Evolutionary conservation across 2,329 filamentous ascomycete genomes (phyloP), one percentile per base, ranked within the genome.

Genomic region (Claviceps quebecensis): DNA sequence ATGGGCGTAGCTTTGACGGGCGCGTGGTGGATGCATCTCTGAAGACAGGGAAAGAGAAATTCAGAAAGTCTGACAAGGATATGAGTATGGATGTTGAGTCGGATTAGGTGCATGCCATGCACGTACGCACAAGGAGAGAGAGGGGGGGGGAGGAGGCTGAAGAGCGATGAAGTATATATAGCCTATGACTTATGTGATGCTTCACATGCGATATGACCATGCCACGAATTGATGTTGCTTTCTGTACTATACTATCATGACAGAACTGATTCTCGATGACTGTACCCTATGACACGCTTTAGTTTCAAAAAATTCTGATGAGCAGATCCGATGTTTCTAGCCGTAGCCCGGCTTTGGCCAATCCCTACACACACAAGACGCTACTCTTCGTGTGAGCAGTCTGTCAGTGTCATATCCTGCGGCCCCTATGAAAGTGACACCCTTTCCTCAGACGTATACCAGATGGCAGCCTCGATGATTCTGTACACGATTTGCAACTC

Each of bases 1-100:
- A 88, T 58, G 89, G 89, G 0, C 77, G 88, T n/a, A 80, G 73
- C 54, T 95, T 94, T 63, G 85, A 79, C 43, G 84, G 86, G 1
- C 77, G 80, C 26, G 76, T 74, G 23, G 82, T 95, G 4, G 73
- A 82, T 58, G 88, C 89, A 13, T 81, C 80, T 54, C 73, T 90
- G 44, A 77, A 83, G 0, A 80, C 81, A 16, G 86, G 86, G 1
- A 75, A 74, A 50, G 85, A 93, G 67, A 79, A 77, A 56, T 95
- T 86, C 61, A 79, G 76, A 60, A 89, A 84, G 69, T 81, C 78
- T 16, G 81, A 75, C 56, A 73, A 77, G 53, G 72, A 75, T 45
- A 71, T 74, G 14, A 50, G 51, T 44, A 70, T 71, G n/a, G 70
- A 72, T 26, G 72, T 58, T 3, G 60, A 67, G 48, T 67, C 63